Percentiles rank a stretch among this genome's conserved stretches.
These are phyloP conservation scores for Calonectria honghensis DNA, from an alignment of 2,329 filamentous ascomycete species.

Conservation along the genomic window DNA sequence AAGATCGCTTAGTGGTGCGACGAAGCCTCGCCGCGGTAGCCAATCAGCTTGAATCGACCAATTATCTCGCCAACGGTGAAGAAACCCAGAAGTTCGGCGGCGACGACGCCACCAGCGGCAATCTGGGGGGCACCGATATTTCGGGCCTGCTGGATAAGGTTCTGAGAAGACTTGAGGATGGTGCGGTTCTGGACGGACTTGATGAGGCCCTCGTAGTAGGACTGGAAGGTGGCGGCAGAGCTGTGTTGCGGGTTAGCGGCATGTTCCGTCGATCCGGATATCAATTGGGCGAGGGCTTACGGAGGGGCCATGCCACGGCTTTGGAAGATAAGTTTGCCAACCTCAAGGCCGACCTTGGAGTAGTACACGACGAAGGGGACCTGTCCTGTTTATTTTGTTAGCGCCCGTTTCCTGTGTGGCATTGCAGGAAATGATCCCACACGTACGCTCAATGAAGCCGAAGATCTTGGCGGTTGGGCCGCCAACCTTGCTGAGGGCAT, in stretches of 20 bases:
- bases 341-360: conserved; percentile 89
- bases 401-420: conserved; percentile 9
- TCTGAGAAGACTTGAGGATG: conserved; percentile 74
- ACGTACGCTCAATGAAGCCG: conserved; percentile 90
- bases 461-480: conserved; percentile 88
- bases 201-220: conserved; percentile 86
- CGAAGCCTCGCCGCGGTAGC: conserved; percentile 85
- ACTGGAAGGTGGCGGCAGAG: conserved; percentile 87
- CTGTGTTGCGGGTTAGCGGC: conserved; percentile 66
- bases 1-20: conserved; percentile 72
- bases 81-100: conserved; percentile 93
- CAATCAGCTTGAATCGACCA: conserved; percentile 94
- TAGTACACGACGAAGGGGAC: conserved; percentile 94
- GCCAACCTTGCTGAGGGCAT: conserved; percentile 84
- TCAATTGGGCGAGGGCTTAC: conserved; percentile 75
- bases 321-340: conserved; percentile 90
- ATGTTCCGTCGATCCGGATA: conserved; percentile 36
- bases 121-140: conserved; percentile 83
- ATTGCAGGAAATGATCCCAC: conserved; percentile 9
- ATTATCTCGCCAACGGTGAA: conserved; percentile 99
- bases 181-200: conserved; percentile 81
- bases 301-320: conserved; percentile 95
- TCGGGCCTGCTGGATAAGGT: conserved; percentile 75
- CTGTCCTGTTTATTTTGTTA: conserved; percentile 75
- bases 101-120: conserved; percentile 83